Conservation (phyloP, 768 basidiomycete species). For the Leucocoprinus birnbaumii region DNA sequence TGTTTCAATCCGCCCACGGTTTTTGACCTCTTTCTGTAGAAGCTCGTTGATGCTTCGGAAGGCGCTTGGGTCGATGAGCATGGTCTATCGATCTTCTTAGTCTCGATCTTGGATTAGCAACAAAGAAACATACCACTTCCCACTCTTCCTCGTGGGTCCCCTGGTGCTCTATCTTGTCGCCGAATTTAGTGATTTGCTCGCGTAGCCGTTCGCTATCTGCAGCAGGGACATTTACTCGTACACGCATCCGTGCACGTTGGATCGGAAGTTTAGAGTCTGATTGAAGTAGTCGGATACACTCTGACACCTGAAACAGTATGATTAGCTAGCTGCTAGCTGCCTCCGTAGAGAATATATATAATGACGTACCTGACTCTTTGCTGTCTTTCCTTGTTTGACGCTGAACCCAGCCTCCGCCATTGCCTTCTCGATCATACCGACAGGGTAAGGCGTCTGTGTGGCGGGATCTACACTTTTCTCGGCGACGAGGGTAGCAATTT, state of each 20-base stretch:
- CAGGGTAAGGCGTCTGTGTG: constrained; percentile 87
- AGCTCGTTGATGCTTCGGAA: constrained; percentile 90
- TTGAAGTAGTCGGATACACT: constrained; percentile 83
- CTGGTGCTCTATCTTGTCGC: constrained; percentile 83
- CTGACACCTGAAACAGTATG: constrained; percentile 64
- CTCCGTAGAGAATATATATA: neutral
- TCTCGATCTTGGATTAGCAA: neutral
- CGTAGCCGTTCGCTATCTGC: constrained; percentile 65
- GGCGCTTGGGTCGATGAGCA: constrained; percentile 91
- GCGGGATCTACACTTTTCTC: constrained; percentile 95
- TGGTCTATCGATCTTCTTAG: constrained; percentile 46
- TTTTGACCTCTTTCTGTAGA: constrained; percentile 89
- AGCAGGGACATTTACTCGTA: constrained; percentile 74
- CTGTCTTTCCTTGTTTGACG: constrained; percentile 83
- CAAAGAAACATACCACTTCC: constrained; percentile 68
- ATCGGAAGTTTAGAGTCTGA: constrained; percentile 85
- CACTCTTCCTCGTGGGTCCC: constrained; percentile 73
- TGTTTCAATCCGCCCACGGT: constrained; percentile 83
- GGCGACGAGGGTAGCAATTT: constrained; percentile 92
- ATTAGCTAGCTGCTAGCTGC: neutral
- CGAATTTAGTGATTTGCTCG: constrained; percentile 66
- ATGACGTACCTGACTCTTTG: constrained; percentile 84
- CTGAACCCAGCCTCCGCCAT: constrained; percentile 96
- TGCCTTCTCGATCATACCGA: constrained; percentile 96
- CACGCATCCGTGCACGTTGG: constrained; percentile 89